Evolutionary conservation across 2,329 filamentous ascomycete genomes (phyloP).

Genomic region (Curvularia verruculosa): DNA sequence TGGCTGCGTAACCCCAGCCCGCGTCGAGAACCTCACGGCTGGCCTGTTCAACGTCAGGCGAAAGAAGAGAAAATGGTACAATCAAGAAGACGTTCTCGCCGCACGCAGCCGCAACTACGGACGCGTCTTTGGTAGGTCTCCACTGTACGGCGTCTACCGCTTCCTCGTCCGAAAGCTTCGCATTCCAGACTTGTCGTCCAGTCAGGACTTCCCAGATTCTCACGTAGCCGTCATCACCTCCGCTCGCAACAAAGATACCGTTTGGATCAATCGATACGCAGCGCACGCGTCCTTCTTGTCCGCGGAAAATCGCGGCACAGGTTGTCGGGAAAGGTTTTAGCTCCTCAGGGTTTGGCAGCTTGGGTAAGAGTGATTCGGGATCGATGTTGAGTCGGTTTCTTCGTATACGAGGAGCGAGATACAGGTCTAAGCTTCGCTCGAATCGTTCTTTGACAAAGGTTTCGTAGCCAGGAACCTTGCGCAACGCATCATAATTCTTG

Average conservation of each 20-base stretch:
- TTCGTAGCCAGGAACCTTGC: constrained; percentile 90
- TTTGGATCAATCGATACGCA: constrained; percentile 84
- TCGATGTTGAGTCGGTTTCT: constrained; percentile 97
- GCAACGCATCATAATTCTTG: constrained; percentile 78
- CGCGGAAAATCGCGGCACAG: constrained; percentile 83
- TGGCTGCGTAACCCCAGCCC: constrained; percentile 92
- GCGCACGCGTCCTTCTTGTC: constrained; percentile 87
- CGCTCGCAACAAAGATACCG: constrained; percentile 85
- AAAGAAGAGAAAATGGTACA: constrained; percentile 69
- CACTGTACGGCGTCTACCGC: constrained; percentile 87
- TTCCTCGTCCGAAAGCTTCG: constrained; percentile 75
- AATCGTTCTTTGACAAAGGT: constrained; percentile 94
- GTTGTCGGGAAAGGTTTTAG: constrained; percentile 93
- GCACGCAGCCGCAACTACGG: constrained; percentile 81
- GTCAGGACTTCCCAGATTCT: constrained; percentile 88
- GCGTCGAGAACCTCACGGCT: constrained; percentile 80
- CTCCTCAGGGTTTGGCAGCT: constrained; percentile 90
- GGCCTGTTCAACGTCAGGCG: constrained; percentile 73
- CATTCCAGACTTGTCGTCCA: constrained; percentile 85
- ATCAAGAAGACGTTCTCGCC: constrained; percentile 87
- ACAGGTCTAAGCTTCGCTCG: constrained; percentile 92
- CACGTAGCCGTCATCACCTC: constrained; percentile 91
- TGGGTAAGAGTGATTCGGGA: constrained; percentile 87
- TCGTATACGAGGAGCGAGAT: constrained; percentile 88
- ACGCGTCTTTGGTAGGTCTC: constrained; percentile 81